A percentile compares a stretch with the other conserved stretches of the same genome.
These are phyloP conservation scores for Rubia occidens DNA, from an alignment of 305 asterid species.

Conservation along the genomic window DNA sequence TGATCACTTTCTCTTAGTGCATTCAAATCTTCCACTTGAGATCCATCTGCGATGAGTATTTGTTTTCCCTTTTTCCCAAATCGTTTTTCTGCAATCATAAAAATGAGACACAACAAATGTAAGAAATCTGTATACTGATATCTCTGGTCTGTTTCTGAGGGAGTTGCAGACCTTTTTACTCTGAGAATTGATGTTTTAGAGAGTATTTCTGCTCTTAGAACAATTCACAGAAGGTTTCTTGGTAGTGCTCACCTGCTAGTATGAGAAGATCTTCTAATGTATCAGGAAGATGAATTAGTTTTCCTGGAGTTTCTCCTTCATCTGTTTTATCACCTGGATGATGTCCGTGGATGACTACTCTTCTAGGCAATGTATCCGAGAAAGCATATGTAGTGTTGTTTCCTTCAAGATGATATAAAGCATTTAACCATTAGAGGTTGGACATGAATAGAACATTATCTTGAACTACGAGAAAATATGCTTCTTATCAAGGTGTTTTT, in stretches of 20 bases:
- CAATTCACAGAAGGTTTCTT: background rate
- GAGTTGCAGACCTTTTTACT: background rate
- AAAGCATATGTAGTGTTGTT: conserved; percentile 15
- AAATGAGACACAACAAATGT: background rate
- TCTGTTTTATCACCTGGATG: conserved; percentile 52
- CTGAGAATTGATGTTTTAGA: background rate
- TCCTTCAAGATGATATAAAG: conserved; percentile 33
- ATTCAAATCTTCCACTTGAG: conserved; percentile 54
- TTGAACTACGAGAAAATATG: background rate
- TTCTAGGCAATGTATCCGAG: conserved; percentile 33
- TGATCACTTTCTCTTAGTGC: conserved; percentile 75
- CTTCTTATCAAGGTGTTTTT: background rate
- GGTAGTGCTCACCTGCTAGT: conserved; percentile 54
- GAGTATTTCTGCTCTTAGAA: background rate
- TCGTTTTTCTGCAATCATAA: conserved; percentile 49
- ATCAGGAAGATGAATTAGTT: conserved; percentile 74
- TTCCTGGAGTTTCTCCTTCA: conserved; percentile 50
- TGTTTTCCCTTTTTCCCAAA: conserved; percentile 58
- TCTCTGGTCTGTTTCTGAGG: background rate
- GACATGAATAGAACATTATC: background rate
- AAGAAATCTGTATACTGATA: background rate
- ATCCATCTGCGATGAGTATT: conserved; percentile 62
- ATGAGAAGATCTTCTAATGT: conserved; percentile 57
- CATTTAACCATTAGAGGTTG: conserved; percentile 14
- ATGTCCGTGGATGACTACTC: conserved; percentile 81